phyloP scores from a whole-genome alignment of 2,329 filamentous ascomycete species.

The Saccharata proteae region DNA sequence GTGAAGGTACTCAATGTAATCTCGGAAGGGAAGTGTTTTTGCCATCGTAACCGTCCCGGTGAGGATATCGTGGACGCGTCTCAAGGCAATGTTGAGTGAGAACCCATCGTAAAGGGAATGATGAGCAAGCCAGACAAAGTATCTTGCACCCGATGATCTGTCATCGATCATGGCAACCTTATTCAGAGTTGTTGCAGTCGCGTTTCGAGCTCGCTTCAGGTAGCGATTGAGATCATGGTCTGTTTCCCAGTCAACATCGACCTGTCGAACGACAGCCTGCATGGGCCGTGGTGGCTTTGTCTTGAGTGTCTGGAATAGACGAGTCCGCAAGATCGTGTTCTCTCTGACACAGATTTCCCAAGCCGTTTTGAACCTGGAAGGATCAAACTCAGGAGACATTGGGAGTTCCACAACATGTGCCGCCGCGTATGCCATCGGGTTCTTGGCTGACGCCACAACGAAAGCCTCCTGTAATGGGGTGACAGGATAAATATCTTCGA shows the following conservation, averaged over 20 bases:
- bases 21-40: constrained; percentile 23
- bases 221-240: constrained; percentile 17
- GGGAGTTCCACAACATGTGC: constrained; percentile 32
- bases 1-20: constrained; percentile 37
- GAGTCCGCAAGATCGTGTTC: constrained; percentile 37
- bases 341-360: constrained; percentile 35
- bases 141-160: constrained; percentile 11
- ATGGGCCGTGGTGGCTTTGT: constrained; percentile 16
- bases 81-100: constrained; percentile 18
- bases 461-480: constrained; percentile 34
- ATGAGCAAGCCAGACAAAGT: constrained; percentile 28
- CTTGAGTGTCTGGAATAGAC: constrained; percentile 17
- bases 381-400: constrained; percentile 24
- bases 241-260: constrained; percentile 17
- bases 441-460: constrained; percentile 35
- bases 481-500: constrained; percentile 29
- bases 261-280: constrained; percentile 18
- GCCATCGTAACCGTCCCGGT: neutral
- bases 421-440: constrained; percentile 36
- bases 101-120: constrained; percentile 31
- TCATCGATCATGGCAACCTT: constrained; percentile 17
- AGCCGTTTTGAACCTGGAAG: constrained; percentile 31
- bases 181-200: constrained; percentile 10
- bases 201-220: constrained; percentile 19
- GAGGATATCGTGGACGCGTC: constrained; percentile 19